Evolutionary conservation across 345 rosid genomes (phyloP), one percentile per base, ranked within the genome.

Genomic region (Toxicodendron radicans): DNA sequence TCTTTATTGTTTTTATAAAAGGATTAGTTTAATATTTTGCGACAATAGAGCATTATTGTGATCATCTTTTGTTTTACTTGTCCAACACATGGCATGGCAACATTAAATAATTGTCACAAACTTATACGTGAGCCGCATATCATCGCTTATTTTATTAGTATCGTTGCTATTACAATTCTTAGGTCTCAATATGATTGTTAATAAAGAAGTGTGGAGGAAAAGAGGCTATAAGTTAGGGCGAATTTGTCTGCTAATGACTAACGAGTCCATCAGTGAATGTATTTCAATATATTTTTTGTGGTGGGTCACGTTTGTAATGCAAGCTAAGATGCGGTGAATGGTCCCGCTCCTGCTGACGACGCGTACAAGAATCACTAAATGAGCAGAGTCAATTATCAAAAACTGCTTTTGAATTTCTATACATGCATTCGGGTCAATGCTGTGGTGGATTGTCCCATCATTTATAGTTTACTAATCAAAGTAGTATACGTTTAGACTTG

Each of bases 311-410:
- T 56, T 4, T 57, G 72, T 65, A 52, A 48, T 16, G 20, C 10
- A 21, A 35, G 32, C 46, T 2, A 33, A 65, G 71, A 58, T 35
- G 67, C 67, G 67, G 72, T 33, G 79, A 54, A 54, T 56, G 35
- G 66, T 64, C 58, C 14, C 14, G 2, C 7, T 3, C 30, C 14
- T 23, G n/a, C 38, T n/a, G 27, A 60, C 9, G 64, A 60, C 64
- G 14, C 16, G 43, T 8, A 7, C 43, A 32, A 30, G 7, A 43
- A 27, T 59, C 7, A 27, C 64, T 12, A 43, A 18, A 4, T 6
- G 10, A 11, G 45, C 3, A 67, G 48, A 52, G 72, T 52, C 72
- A 18, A 68, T 20, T 53, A 33, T 33, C 20, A 69, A 6, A 17
- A 68, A 52, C 33, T 70, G 73, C n/a, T n/a, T n/a, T n/a, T n/a